Evolutionary conservation across 495 filamentous ascomycete species (phyloP).

Genomic region (Darksidea phi): DNA sequence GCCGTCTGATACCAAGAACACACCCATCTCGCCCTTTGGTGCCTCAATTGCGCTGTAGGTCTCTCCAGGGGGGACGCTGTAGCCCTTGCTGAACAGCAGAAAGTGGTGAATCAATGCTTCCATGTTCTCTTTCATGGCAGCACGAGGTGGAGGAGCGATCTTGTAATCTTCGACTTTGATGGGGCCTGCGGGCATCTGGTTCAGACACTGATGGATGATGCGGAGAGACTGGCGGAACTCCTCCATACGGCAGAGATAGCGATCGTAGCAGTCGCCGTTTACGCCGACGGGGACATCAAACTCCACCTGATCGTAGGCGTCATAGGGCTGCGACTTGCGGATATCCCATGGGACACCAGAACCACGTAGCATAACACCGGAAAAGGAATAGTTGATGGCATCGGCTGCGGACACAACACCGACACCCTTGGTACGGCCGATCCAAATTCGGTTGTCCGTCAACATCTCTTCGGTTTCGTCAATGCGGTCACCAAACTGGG

Average conservation of each 20-base stretch:
- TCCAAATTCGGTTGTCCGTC: constrained; percentile 99
- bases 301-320: constrained; percentile 95
- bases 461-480: constrained; percentile 99
- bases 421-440: constrained; percentile 82
- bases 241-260: constrained; percentile 99
- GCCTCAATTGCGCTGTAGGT: constrained; percentile 98
- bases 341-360: constrained; percentile 98
- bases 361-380: constrained; percentile 95
- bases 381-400: constrained; percentile 92
- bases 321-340: constrained; percentile 91
- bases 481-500: constrained; percentile 98
- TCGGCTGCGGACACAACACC: constrained; percentile 90
- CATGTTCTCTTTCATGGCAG: constrained; percentile 99
- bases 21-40: constrained; percentile 99
- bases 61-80: constrained; percentile 95
- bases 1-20: constrained; percentile 95
- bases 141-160: constrained; percentile 89
- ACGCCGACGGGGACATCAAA: constrained; percentile 97
- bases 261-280: constrained; percentile 98
- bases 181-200: constrained; percentile 96
- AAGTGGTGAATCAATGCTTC: constrained; percentile 99
- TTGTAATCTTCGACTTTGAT: constrained; percentile 98
- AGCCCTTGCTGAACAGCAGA: constrained; percentile 96
- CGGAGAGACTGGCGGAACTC: constrained; percentile 97
- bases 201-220: constrained; percentile 97